Base-by-base conservation (phyloP, 1,284 basidiomycete genomes). In the Mycena sp. region DNA sequence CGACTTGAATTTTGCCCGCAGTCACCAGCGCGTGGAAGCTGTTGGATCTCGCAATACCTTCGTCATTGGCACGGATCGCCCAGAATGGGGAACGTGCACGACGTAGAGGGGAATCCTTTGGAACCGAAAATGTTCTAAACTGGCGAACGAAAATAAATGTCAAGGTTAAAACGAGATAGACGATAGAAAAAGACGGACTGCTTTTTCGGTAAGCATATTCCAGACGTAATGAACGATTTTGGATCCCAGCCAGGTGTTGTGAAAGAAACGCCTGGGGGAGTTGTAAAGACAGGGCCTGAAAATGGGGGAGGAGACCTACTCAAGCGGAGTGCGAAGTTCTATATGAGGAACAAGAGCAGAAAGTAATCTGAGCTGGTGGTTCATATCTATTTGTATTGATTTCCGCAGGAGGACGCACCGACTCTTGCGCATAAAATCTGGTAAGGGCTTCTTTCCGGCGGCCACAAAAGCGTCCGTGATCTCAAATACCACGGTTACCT, bases 371-470 rank as follows among this genome's bases (percentile, higher is more conserved):
- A n/a, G n/a, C n/a, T n/a, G n/a, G n/a, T n/a, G n/a, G n/a, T n/a
- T n/a, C n/a, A n/a, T n/a, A n/a, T n/a, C n/a, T n/a, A n/a, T n/a
- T n/a, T n/a, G n/a, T n/a, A n/a, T n/a, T n/a, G n/a, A n/a, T n/a
- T n/a, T n/a, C n/a, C n/a, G n/a, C n/a, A n/a, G n/a, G n/a, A n/a
- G n/a, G n/a, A n/a, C n/a, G n/a, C 62, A 83, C 87, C 87, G 81
- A 78, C 88, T 87, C 69, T 85, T 86, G 48, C 84, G 74, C 29
- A 84, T 74, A 58, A 78, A 85, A 4, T 70, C 79, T 10, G 83
- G 86, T n/a, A 85, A 72, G 0, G 83, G 77, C 0, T 71, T 70
- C 0, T 79, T 74, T 0, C 75, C 73, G 0, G 84, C 85, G 14
- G n/a, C n/a, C n/a, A 86, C 44, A 61, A 83, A 76, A 0, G 78